Evolutionary conservation across 169 alveolate genomes (phyloP), one percentile per base, ranked within the genome.

Genomic region (Plasmodium yoelii): DNA sequence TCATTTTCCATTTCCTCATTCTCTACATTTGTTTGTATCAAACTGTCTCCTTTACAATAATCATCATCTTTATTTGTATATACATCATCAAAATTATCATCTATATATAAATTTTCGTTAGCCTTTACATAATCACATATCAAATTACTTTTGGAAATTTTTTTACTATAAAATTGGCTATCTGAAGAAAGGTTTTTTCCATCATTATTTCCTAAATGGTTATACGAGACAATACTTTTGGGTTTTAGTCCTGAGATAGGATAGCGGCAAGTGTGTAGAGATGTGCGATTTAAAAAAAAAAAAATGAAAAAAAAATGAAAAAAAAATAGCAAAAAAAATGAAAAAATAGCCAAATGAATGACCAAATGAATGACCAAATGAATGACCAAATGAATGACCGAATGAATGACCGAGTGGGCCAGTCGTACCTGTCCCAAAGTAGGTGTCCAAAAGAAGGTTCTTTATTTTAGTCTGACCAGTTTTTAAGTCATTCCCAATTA

Each of bases 161-260:
- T 97, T 90, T 95, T 95, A 39, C 97, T 93, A 87, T 93, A 91
- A 96, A 96, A 96, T 57, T 96, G 95, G 65, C 92, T 90, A 53
- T 94, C 96, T 55, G 93, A 94, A 24, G 96, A 91, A 15, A 97
- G 92, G 89, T 96, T 97, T 86, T 93, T 93, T 49, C 98, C 98
- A 87, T 97, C 99, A 92, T 97, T 97, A 93, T 97, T 97, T 51
- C 99, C 99, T 51, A 97, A 92, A 88, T 96, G 98, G 74, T 97
- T 97, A 90, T 97, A 97, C 73, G 97, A 92, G 51, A 96, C 98
- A 71, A 97, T 94, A 39, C 97, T 94, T 56, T 92, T 67, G 56
- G 96, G 95, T 93, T 95, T 96, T 70, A 97, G 82, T 26, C 99
- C 99, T 61, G 44, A 89, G 74, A 95, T 22, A 12, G 5, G 44